A percentile compares a stretch with the other conserved stretches of the same genome.
phyloP scores from a whole-genome alignment of 306 rosid species.

The Nissolia schottii region DNA sequence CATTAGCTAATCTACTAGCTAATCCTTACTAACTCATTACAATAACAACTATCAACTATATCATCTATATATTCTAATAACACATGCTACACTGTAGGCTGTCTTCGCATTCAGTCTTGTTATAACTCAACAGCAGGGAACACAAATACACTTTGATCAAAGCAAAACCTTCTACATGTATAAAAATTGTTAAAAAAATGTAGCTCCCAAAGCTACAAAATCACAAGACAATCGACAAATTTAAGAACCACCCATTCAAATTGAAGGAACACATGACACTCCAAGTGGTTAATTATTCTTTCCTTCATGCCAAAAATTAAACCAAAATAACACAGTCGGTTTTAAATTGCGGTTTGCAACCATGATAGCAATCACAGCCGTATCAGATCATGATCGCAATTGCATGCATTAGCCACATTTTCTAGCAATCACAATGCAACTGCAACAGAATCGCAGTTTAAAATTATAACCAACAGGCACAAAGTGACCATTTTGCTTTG shows the following conservation, averaged over 20 bases:
- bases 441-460: too few relatives aligned
- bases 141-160: not conserved
- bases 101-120: not conserved
- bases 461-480: not conserved
- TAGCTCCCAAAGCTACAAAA: not conserved
- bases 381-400: not conserved
- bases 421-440: not conserved
- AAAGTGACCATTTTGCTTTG: not conserved
- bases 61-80: too few relatives aligned
- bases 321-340: not conserved
- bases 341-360: not conserved
- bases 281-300: not conserved
- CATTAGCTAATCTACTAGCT: too few relatives aligned
- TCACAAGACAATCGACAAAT: not conserved
- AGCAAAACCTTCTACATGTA: not conserved
- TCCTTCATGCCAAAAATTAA: not conserved
- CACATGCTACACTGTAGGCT: slow-evolving; percentile 4
- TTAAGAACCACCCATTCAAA: not conserved
- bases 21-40: too few relatives aligned
- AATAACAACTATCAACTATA: too few relatives aligned
- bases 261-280: not conserved
- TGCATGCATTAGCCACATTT: not conserved
- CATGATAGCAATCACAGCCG: too few relatives aligned
- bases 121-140: slow-evolving; percentile 8
- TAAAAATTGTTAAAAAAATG: not conserved